Evolutionary conservation across 1,284 basidiomycete genomes (phyloP), one percentile per base, ranked within the genome.

Genomic region (Trichosporon faecale): DNA sequence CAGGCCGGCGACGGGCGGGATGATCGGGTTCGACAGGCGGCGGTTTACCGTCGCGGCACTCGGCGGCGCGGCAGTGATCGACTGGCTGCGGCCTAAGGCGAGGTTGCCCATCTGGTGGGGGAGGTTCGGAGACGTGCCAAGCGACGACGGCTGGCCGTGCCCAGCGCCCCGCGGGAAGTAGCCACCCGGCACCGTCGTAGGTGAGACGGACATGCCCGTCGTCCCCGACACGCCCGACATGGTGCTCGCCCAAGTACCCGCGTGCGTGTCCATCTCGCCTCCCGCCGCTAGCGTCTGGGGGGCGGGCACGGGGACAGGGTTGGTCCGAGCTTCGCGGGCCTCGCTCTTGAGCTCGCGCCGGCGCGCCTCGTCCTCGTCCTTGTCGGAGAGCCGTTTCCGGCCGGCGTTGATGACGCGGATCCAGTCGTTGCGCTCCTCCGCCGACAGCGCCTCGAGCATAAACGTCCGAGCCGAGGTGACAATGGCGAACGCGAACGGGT

Each of bases 401-500:
- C 92, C 90, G 4, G 89, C 88, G 78, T 93, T 93, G 80, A 98
- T 90, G 3, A 89, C 90, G 21, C 85, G 84, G 49, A 97, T 91
- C 97, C 97, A 99, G 68, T 87, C 88, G 61, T 91, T 87, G 65
- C 93, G 90, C 68, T 96, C 94, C 25, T 85, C 83, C 5, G 86
- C 84, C 3, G 88, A 88, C 37, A 89, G 87, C 0, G 95, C 94
- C 77, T 93, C 91, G 40, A 96, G 88, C 82, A 98, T 97, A 82
- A 91, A 98, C n/a, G 95, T 98, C 27, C 96, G 88, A 21, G 89
- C 88, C 12, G 93, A 90, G 0, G 94, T 95, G 68, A 99, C 94
- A 70, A 99, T 90, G 16, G 94, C 95, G 76, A 99, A 95, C 0
- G 92, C 90, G 84, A 95, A 89, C 25, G 89, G 85, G 81, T 98